These are phyloP conservation scores for Botryococcus braunii DNA, from an alignment of 163 green algal species.

Conservation along the genomic window DNA sequence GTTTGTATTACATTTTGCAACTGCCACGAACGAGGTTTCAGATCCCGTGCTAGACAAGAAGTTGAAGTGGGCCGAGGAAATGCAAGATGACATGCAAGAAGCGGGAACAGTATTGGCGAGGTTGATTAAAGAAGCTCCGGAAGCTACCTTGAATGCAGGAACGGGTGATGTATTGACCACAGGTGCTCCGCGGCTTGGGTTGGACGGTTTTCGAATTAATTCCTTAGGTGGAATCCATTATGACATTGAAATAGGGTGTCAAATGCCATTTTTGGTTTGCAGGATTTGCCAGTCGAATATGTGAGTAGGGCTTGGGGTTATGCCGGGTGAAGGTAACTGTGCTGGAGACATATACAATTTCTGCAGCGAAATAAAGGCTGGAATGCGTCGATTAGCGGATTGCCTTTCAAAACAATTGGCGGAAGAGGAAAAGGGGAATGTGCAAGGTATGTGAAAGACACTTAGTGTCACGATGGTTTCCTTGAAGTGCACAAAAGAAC, in stretches of 20 bases:
- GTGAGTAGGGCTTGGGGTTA: too few species aligned
- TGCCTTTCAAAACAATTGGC: constrained; percentile 45
- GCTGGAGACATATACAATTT: constrained; percentile 21
- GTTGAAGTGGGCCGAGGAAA: too few species aligned
- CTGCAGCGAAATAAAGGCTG: constrained; percentile 35
- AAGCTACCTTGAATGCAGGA: constrained; percentile 15
- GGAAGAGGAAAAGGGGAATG: constrained; percentile 28
- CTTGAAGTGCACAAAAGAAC: neutral
- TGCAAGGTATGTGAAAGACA: constrained; percentile 7
- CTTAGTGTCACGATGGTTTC: neutral
- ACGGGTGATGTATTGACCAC: constrained; percentile 26
- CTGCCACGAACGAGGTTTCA: too few species aligned
- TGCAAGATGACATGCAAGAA: too few species aligned
- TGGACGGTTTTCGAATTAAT: neutral
- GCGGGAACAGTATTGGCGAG: too few species aligned
- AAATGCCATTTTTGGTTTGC: neutral
- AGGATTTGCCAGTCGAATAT: too few species aligned
- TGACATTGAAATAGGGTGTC: neutral
- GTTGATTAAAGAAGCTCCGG: constrained; percentile 22
- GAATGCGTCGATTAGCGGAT: constrained; percentile 43
- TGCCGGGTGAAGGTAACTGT: constrained; percentile 22
- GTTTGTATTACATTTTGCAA: too few species aligned
- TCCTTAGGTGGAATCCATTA: neutral
- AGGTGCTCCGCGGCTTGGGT: constrained; percentile 2
- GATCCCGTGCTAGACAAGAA: too few species aligned